Conservation (phyloP, 2,329 filamentous ascomycete genomes). For the Epichloe festucae region DNA sequence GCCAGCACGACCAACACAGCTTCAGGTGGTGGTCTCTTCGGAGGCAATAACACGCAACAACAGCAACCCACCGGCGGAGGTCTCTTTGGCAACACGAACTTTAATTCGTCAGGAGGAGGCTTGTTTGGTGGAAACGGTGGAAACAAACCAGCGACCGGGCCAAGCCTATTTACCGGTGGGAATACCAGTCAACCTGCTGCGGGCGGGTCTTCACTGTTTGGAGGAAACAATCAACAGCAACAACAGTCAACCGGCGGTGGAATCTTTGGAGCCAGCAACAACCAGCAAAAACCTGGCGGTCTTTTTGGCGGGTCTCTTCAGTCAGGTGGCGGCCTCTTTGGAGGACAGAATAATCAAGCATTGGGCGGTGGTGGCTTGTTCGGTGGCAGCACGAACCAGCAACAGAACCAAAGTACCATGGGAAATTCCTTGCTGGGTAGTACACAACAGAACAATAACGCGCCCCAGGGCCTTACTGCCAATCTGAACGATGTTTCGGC, state of each 20-base stretch:
- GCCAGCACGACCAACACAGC: slow-evolving; percentile 13
- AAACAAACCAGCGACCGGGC: slow-evolving; percentile 19
- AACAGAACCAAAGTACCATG: slow-evolving; percentile 32
- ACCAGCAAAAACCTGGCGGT: slow-evolving; percentile 29
- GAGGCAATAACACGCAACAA: slow-evolving; percentile 28
- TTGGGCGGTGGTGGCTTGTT: slow-evolving; percentile 31
- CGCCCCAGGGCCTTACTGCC: slow-evolving; percentile 58
- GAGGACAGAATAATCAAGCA: slow-evolving; percentile 31
- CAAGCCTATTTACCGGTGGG: slow-evolving; percentile 26
- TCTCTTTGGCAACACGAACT: slow-evolving; percentile 19
- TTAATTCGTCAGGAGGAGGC: slow-evolving; percentile 18
- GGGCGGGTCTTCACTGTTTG: slow-evolving; percentile 30
- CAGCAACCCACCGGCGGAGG: slow-evolving; percentile 23
- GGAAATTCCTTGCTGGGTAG: slow-evolving; percentile 48
- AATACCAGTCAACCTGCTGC: slow-evolving; percentile 22
- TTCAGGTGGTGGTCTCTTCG: slow-evolving; percentile 31
- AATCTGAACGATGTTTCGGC: slow-evolving; percentile 76
- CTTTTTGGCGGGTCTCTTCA: slow-evolving; percentile 40
- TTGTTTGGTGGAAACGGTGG: slow-evolving; percentile 27
- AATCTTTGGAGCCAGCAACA: slow-evolving; percentile 34
- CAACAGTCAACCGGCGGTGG: slow-evolving; percentile 28
- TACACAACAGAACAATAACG: slow-evolving; percentile 33
- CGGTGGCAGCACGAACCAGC: slow-evolving; percentile 31
- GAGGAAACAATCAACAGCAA: slow-evolving; percentile 23
- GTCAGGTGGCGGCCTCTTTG: slow-evolving; percentile 40